A percentile compares a stretch with the other conserved stretches of the same genome.
Conservation (phyloP, 2,329 filamentous ascomycete species). For the Trichoderma asperellum region DNA sequence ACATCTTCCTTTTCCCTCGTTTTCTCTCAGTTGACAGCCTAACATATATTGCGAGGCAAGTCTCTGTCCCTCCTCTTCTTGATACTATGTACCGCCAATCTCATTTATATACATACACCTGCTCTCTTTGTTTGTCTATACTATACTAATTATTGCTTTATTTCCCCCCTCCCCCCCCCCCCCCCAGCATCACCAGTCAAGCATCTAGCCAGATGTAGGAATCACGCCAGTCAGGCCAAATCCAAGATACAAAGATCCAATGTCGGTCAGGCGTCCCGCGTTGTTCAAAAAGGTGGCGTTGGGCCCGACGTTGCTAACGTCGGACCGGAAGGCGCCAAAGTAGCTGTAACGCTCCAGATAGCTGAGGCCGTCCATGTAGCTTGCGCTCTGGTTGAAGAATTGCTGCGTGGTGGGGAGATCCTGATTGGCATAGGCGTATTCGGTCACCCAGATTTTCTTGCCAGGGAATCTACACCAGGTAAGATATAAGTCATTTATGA, state of each 20-base stretch:
- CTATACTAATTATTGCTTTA: background rate
- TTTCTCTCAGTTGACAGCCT: too few relatives aligned
- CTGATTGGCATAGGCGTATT: slow-evolving; percentile 68
- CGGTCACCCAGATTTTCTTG: slow-evolving; percentile 74
- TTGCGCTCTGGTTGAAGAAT: slow-evolving; percentile 69
- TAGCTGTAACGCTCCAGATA: slow-evolving; percentile 73
- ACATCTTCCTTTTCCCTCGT: too few relatives aligned
- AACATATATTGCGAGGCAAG: too few relatives aligned
- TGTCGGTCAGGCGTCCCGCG: slow-evolving; percentile 71
- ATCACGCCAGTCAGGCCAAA: slow-evolving; percentile 50
- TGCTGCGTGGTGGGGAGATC: slow-evolving; percentile 60
- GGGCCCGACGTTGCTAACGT: slow-evolving; percentile 72
- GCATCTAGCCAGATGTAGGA: slow-evolving; percentile 34
- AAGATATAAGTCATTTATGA: background rate
- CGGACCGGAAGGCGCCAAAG: slow-evolving; percentile 74
- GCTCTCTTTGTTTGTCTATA: background rate
- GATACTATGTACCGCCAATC: background rate
- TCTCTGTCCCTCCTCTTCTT: background rate
- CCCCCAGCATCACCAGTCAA: too few relatives aligned
- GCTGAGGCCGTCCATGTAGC: slow-evolving; percentile 63
- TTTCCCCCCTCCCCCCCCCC: too few relatives aligned
- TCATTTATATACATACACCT: background rate
- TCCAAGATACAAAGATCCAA: slow-evolving; percentile 77
- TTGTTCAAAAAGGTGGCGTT: slow-evolving; percentile 72
- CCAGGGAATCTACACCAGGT: slow-evolving; percentile 57